These are phyloP conservation scores for Piper betle DNA, from an alignment of 164 flowering plant species.

Conservation along the genomic window DNA sequence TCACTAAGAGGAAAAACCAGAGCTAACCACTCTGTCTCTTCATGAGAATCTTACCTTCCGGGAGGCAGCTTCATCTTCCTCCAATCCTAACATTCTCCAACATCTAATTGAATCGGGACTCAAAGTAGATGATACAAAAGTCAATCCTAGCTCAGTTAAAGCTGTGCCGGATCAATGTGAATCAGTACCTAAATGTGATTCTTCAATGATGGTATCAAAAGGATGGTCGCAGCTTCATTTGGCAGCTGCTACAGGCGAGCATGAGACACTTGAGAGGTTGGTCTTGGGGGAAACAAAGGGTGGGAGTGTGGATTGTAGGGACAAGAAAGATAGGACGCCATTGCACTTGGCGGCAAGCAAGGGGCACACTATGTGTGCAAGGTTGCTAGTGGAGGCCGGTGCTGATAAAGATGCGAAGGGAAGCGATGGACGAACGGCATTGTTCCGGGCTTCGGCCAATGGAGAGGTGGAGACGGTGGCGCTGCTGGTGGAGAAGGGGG, in stretches of 20 bases:
- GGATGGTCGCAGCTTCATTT: conserved; percentile 37
- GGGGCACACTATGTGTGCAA: conserved; percentile 24
- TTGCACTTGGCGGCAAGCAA: conserved; percentile 35
- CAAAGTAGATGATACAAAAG: not conserved
- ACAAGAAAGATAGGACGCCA: conserved; percentile 31
- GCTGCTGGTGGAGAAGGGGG: conserved; percentile 30
- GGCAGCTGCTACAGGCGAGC: conserved; percentile 26
- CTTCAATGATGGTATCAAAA: conserved; percentile 12
- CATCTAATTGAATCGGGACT: conserved; percentile 38
- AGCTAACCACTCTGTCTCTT: conserved; percentile 19
- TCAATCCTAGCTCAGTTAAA: too few species aligned
- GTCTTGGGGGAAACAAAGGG: not conserved
- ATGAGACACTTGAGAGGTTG: conserved; percentile 21
- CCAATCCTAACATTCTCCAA: conserved; percentile 25
- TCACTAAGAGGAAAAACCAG: conserved; percentile 38
- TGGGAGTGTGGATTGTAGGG: conserved; percentile 28
- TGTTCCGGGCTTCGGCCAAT: conserved; percentile 34
- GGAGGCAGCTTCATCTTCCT: conserved; percentile 26
- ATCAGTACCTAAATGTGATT: not conserved
- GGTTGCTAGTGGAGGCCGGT: conserved; percentile 31
- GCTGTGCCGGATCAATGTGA: not conserved
- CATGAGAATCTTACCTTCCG: conserved; percentile 30
- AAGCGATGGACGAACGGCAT: conserved; percentile 35
- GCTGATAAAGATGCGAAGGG: conserved; percentile 33
- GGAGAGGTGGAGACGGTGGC: conserved; percentile 34